Conservation (phyloP, 352 stramenopile species). For the Phytophthora agathidicida region DNA sequence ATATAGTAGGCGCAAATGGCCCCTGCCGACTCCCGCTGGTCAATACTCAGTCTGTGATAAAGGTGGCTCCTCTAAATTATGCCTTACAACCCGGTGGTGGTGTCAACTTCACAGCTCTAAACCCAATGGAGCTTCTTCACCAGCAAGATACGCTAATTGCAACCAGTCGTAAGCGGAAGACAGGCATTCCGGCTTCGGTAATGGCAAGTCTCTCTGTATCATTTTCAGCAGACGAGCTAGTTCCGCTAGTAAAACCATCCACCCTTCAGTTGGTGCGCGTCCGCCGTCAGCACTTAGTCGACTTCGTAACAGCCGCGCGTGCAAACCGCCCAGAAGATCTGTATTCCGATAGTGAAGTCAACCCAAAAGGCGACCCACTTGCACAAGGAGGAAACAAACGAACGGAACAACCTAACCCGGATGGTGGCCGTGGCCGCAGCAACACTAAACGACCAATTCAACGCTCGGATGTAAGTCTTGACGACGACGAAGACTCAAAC, state of each 20-base stretch:
- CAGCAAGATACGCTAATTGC: neutral
- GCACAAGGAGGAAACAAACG: neutral
- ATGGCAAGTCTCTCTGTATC: neutral
- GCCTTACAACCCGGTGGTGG: neutral
- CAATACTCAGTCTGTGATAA: slow-evolving; percentile 1
- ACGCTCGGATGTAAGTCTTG: neutral
- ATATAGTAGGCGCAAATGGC: neutral
- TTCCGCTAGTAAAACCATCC: neutral
- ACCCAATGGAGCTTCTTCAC: slow-evolving; percentile 11
- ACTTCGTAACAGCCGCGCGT: neutral
- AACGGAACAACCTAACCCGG: too few relatives aligned
- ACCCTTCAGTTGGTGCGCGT: slow-evolving; percentile 4
- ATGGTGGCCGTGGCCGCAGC: neutral
- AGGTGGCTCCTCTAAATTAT: slow-evolving; percentile 12
- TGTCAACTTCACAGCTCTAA: neutral
- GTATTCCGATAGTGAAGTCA: neutral
- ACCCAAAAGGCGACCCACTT: neutral
- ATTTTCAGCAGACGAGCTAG: neutral
- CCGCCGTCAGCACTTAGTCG: neutral
- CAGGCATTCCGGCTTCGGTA: neutral
- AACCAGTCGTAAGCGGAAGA: neutral
- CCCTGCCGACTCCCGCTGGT: neutral
- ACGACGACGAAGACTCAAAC: neutral
- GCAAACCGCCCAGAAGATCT: neutral
- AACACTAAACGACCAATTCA: neutral